Percentiles rank a stretch among this genome's conserved stretches.
These are phyloP conservation scores for Lentithecium fluviatile DNA, from an alignment of 495 filamentous ascomycete species.

Conservation along the genomic window DNA sequence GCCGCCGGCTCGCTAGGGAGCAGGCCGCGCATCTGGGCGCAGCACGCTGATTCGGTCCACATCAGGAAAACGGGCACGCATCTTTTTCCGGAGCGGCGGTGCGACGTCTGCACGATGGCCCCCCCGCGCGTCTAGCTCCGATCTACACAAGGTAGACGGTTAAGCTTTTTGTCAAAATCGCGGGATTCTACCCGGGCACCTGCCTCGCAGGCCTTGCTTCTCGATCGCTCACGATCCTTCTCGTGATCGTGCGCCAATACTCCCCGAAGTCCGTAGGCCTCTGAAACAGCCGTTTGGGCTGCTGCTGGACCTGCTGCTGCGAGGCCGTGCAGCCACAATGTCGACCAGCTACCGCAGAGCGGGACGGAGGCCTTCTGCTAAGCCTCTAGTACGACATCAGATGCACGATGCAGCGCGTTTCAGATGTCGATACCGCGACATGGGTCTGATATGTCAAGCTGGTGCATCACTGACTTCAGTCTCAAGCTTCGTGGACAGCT, in stretches of 20 bases:
- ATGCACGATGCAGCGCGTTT: no score
- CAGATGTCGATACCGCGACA: no score
- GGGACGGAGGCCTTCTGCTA: no score
- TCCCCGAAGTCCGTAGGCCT: constrained; percentile 1
- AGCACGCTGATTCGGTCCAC: background rate
- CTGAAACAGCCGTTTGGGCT: background rate
- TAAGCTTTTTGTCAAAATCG: constrained; percentile 10
- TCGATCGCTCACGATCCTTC: background rate
- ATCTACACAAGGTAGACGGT: background rate
- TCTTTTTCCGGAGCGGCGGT: background rate
- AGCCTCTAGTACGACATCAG: no score
- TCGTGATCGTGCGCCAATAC: background rate
- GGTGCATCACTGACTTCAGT: no score
- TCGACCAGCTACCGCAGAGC: no score
- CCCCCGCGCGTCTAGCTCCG: background rate
- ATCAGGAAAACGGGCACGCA: background rate
- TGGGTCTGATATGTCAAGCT: no score
- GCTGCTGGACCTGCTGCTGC: background rate
- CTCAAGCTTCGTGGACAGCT: no score
- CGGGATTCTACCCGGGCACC: constrained; percentile 16
- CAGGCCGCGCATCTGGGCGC: constrained; percentile 1
- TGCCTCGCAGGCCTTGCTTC: background rate
- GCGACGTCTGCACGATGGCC: constrained; percentile 4
- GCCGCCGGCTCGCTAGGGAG: background rate
- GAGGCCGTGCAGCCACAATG: background rate